These are phyloP conservation scores for Blastomyces silverae DNA, from an alignment of 2,329 filamentous ascomycete species.

Conservation along the genomic window DNA sequence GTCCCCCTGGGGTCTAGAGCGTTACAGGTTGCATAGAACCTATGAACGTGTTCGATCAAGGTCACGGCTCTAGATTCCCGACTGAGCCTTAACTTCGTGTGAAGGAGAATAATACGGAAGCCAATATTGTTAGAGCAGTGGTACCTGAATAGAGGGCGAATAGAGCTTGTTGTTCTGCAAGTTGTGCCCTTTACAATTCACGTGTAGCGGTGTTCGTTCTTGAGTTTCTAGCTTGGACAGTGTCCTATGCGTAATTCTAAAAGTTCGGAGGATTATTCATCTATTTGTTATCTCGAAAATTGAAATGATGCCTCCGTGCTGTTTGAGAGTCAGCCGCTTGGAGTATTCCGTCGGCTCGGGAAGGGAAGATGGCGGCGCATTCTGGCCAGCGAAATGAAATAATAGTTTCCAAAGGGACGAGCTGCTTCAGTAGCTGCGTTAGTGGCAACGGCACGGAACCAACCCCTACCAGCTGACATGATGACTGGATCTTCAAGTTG, in stretches of 20 bases:
- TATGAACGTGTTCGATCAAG: not conserved
- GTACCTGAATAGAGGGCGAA: not conserved
- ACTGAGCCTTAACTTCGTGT: not conserved
- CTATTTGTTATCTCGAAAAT: not conserved
- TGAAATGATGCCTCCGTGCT: not conserved
- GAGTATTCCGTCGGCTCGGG: not conserved
- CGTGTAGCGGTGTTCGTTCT: not conserved
- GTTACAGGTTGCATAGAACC: not conserved
- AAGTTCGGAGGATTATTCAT: not conserved
- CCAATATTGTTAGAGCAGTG: not conserved
- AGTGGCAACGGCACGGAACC: not conserved
- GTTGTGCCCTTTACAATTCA: not conserved
- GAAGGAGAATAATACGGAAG: not conserved
- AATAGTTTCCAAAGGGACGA: not conserved
- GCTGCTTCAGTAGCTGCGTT: not conserved
- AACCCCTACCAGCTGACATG: constrained; percentile 3
- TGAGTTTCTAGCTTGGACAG: not conserved
- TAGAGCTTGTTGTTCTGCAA: not conserved
- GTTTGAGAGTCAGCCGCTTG: not conserved
- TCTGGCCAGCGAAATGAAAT: not conserved
- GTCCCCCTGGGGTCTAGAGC: not conserved
- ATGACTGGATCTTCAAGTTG: not conserved
- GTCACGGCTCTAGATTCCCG: not conserved
- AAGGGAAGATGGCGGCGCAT: too few species aligned
- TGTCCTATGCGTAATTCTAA: not conserved